Conservation (phyloP, 805 yeast genomes). For the Saturnispora kantuleensis region DNA sequence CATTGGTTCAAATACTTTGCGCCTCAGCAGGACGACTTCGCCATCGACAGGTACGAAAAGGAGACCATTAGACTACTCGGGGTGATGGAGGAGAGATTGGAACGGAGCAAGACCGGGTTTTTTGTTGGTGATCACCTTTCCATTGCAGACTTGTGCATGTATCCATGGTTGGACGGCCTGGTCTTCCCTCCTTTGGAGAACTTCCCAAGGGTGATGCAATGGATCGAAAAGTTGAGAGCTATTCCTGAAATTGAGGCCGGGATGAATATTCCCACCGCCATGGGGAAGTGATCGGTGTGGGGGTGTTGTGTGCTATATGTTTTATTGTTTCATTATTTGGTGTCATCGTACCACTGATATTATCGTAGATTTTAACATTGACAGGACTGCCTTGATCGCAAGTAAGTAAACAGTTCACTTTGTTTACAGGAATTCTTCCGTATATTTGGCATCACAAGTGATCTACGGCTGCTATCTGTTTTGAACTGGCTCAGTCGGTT, state of each 20-base stretch:
- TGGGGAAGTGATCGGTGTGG: neutral
- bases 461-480: too few species aligned
- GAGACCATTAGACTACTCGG: conserved; percentile 46
- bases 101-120: conserved; percentile 39
- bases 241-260: conserved; percentile 30
- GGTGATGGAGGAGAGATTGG: conserved; percentile 43
- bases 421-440: too few species aligned
- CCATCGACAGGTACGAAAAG: conserved; percentile 37
- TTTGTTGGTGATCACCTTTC: conserved; percentile 51
- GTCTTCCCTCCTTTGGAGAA: conserved; percentile 16
- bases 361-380: too few species aligned
- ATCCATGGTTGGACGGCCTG: conserved; percentile 34
- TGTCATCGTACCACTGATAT: neutral
- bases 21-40: conserved; percentile 44
- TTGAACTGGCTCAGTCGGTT: too few species aligned
- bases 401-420: too few species aligned
- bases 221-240: conserved; percentile 29
- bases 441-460: too few species aligned
- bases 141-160: conserved; percentile 46
- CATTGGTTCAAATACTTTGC: conserved; percentile 37
- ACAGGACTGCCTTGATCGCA: too few species aligned
- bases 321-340: neutral
- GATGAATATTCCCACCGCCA: conserved; percentile 9
- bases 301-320: neutral
- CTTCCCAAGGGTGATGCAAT: conserved; percentile 32